phyloP scores from a whole-genome alignment of 805 yeast species.

The Ogataea paraovalis region DNA sequence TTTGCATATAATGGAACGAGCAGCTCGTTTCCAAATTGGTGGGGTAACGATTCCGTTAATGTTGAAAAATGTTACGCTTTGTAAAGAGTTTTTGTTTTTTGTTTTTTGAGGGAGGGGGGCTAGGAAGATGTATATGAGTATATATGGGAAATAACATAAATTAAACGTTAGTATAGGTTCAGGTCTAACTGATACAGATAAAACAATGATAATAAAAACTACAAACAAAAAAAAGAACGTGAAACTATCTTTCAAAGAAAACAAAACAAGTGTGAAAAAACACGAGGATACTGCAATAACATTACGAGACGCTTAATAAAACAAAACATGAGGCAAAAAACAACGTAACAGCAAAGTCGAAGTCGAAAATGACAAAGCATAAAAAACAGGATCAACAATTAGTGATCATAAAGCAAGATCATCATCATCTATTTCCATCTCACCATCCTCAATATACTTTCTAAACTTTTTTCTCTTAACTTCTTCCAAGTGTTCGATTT shows the following conservation, averaged over 20 bases:
- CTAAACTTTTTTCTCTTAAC: slow-evolving; percentile 43
- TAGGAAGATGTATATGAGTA: too few relatives aligned
- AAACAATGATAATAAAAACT: neutral
- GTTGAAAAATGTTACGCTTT: slow-evolving; percentile 46
- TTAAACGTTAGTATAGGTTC: neutral
- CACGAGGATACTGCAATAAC: too few relatives aligned
- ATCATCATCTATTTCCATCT: slow-evolving; percentile 11
- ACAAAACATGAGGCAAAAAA: too few relatives aligned
- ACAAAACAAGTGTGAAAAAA: too few relatives aligned
- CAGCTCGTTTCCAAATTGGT: slow-evolving; percentile 38
- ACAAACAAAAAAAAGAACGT: neutral
- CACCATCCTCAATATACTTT: slow-evolving; percentile 30
- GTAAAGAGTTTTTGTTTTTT: slow-evolving; percentile 2
- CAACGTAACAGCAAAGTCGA: too few relatives aligned
- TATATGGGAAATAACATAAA: neutral
- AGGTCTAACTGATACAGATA: neutral
- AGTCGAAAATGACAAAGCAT: too few relatives aligned
- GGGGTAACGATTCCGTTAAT: slow-evolving; percentile 43
- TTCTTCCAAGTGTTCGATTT: slow-evolving; percentile 41
- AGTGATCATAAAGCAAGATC: neutral
- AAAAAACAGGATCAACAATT: too few relatives aligned
- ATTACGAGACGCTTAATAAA: neutral
- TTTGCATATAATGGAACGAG: slow-evolving; percentile 14
- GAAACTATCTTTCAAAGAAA: too few relatives aligned
- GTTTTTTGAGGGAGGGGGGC: too few relatives aligned